Evolutionary conservation across 2,329 filamentous ascomycete species (phyloP), one percentile per base, ranked within the genome.

Genomic region (Colletotrichum sublineola): DNA sequence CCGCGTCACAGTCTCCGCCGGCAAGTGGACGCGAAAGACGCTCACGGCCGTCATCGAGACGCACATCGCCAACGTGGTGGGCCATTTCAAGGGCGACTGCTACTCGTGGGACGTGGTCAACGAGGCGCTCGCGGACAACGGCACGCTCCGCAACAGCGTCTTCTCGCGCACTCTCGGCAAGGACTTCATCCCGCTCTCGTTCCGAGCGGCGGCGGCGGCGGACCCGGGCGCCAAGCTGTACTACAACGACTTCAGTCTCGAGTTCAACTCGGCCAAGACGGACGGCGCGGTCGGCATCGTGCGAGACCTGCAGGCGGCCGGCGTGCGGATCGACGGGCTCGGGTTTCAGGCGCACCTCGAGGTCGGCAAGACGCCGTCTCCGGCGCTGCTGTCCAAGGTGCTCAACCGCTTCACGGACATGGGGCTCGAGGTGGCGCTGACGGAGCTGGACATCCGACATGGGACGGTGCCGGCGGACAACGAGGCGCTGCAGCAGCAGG

Each of bases 361-460:
- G 40, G 80, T 81, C 42, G 86, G 85, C 68, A 79, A 80, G 24
- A 85, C 86, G 68, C 81, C 78, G 50, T 83, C 78, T 42, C 83
- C 84, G 73, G 79, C 81, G 33, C 81, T 84, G 3, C 83, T 84
- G 6, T 82, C 76, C 5, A 86, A 87, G n/a, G 82, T 92, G 69
- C 81, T 86, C 75, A 80, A 82, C 1, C 84, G 91, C n/a, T 89
- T 87, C 44, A 80, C 78, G 12, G 82, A 85, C 2, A 85, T 84
- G 18, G 79, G 83, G 15, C 79, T 80, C 44, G 90, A 93, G 77
- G 86, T 91, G 42, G 90, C 91, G 8, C 85, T 92, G 55, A 93
- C 91, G 2, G 91, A 93, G 82, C 84, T 93, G 29, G 92, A 94
- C 77, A 92, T 94, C 76, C 85, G 86, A 60, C 82, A 83, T n/a